Evolutionary conservation across 2,329 filamentous ascomycete genomes (phyloP).

Genomic region (Cordyceps cicadae): DNA sequence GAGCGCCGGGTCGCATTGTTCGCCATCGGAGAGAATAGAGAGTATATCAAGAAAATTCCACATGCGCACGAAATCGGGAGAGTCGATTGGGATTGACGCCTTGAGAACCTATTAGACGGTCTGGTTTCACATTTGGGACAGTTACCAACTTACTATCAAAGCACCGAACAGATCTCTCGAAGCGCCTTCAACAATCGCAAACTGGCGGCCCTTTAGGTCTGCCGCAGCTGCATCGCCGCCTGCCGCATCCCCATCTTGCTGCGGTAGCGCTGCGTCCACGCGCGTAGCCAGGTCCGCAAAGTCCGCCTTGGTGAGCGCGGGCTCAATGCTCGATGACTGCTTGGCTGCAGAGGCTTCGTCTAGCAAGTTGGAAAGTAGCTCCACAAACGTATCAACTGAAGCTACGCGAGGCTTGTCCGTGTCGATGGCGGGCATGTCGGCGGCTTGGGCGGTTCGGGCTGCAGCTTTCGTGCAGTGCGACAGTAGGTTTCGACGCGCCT

Average conservation of each 20-base stretch:
- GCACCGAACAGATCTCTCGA: conserved; percentile 73
- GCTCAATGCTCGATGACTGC: conserved; percentile 56
- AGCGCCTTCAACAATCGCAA: conserved; percentile 73
- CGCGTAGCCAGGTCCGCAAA: conserved; percentile 42
- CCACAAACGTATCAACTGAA: conserved; percentile 44
- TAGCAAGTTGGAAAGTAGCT: conserved; percentile 50
- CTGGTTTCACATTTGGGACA: conserved; percentile 14
- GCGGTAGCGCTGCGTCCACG: conserved; percentile 29
- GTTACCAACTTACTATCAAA: conserved; percentile 54
- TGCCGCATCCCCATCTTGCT: conserved; percentile 22
- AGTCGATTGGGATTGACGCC: conserved; percentile 68
- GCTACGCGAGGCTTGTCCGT: conserved; percentile 39
- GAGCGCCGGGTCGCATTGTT: conserved; percentile 68
- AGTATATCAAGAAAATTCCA: conserved; percentile 94
- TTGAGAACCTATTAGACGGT: conserved; percentile 33
- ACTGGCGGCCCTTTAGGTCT: conserved; percentile 39
- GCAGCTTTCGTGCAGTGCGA: neutral
- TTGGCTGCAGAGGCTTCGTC: conserved; percentile 52
- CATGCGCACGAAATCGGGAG: conserved; percentile 69
- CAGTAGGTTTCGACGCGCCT: neutral
- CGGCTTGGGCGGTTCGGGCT: neutral
- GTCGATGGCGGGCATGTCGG: conserved; percentile 41
- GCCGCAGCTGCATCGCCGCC: conserved; percentile 31
- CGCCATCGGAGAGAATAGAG: conserved; percentile 77
- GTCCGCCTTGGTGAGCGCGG: conserved; percentile 63